A percentile compares a stretch with the other conserved stretches of the same genome.
Evolutionary conservation across 2,329 filamentous ascomycete genomes (phyloP).

Genomic region (Claviceps purpurea): DNA sequence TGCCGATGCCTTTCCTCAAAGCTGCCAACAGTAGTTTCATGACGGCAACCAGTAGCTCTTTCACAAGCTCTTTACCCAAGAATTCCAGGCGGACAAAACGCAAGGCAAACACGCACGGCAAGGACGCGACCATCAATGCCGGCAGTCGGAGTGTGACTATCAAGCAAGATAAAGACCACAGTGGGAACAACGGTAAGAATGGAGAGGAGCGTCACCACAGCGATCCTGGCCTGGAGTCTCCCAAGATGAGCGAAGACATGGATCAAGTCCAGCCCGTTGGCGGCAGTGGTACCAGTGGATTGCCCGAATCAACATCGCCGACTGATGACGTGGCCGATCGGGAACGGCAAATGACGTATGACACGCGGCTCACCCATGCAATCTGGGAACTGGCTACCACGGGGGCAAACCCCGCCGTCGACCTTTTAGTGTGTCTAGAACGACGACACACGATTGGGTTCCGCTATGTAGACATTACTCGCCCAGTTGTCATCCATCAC

Average conservation of each 20-base stretch:
- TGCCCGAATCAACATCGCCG: slow-evolving; percentile 35
- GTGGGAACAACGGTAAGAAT: slow-evolving; percentile 17
- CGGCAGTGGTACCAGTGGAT: slow-evolving; percentile 10
- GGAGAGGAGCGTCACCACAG: slow-evolving; percentile 10
- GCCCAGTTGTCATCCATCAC: slow-evolving; percentile 86
- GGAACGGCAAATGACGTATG: slow-evolving; percentile 64
- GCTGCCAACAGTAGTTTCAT: slow-evolving; percentile 95
- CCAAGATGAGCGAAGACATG: slow-evolving; percentile 32
- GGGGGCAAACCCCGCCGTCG: slow-evolving; percentile 85
- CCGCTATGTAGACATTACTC: slow-evolving; percentile 89
- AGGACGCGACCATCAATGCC: slow-evolving; percentile 20
- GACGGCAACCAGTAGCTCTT: slow-evolving; percentile 75
- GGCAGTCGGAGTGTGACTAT: slow-evolving; percentile 24
- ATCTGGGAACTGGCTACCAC: slow-evolving; percentile 91
- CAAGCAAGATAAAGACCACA: slow-evolving; percentile 38
- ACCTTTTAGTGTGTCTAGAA: slow-evolving; percentile 85
- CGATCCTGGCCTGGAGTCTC: slow-evolving; percentile 11
- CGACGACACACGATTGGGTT: slow-evolving; percentile 86
- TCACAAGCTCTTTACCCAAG: slow-evolving; percentile 66
- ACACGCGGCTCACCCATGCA: slow-evolving; percentile 73
- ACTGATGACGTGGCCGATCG: slow-evolving; percentile 52
- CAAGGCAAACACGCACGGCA: slow-evolving; percentile 30
- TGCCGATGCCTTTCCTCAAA: slow-evolving; percentile 83
- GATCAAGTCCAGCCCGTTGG: slow-evolving; percentile 28
- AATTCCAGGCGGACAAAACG: slow-evolving; percentile 47